phyloP scores from a whole-genome alignment of 75 land plant genomes.

The Selaginella tamariscina region DNA sequence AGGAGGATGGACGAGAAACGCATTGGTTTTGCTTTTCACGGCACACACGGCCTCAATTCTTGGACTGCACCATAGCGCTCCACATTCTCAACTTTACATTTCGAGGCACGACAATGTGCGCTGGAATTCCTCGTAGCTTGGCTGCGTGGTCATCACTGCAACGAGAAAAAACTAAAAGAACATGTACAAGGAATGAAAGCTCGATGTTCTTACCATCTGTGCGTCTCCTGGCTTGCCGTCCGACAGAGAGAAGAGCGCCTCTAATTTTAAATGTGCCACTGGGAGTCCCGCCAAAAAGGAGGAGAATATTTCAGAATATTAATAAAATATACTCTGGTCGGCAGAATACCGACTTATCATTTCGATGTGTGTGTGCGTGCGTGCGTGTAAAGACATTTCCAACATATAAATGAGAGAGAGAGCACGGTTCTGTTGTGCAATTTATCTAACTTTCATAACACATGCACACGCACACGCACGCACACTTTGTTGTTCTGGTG shows the following conservation, averaged over 20 bases:
- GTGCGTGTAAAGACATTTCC: too few relatives aligned
- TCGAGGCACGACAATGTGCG: slow-evolving; percentile 65
- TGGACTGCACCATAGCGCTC: slow-evolving; percentile 69
- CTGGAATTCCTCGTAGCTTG: slow-evolving; percentile 58
- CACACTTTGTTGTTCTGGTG: too few relatives aligned
- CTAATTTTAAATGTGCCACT: slow-evolving; percentile 94
- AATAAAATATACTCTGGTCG: too few relatives aligned
- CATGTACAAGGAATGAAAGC: background rate
- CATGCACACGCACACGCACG: too few relatives aligned
- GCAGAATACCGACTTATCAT: too few relatives aligned
- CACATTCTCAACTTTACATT: slow-evolving; percentile 87
- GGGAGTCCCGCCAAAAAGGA: too few relatives aligned
- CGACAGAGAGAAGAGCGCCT: slow-evolving; percentile 81
- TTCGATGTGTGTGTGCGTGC: too few relatives aligned
- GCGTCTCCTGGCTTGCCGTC: slow-evolving; percentile 61
- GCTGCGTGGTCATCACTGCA: slow-evolving; percentile 94
- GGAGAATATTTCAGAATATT: too few relatives aligned
- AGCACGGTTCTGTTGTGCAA: too few relatives aligned
- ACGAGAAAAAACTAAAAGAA: background rate
- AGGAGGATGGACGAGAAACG: slow-evolving; percentile 67
- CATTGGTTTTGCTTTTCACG: slow-evolving; percentile 62
- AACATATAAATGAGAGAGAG: too few relatives aligned
- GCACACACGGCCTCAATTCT: slow-evolving; percentile 37
- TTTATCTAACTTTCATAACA: too few relatives aligned
- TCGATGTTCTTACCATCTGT: slow-evolving; percentile 57